Percentiles rank a stretch among this genome's conserved stretches.
These are phyloP conservation scores for Scedosporium boydii DNA, from an alignment of 2,329 filamentous ascomycete genomes.

Conservation along the genomic window DNA sequence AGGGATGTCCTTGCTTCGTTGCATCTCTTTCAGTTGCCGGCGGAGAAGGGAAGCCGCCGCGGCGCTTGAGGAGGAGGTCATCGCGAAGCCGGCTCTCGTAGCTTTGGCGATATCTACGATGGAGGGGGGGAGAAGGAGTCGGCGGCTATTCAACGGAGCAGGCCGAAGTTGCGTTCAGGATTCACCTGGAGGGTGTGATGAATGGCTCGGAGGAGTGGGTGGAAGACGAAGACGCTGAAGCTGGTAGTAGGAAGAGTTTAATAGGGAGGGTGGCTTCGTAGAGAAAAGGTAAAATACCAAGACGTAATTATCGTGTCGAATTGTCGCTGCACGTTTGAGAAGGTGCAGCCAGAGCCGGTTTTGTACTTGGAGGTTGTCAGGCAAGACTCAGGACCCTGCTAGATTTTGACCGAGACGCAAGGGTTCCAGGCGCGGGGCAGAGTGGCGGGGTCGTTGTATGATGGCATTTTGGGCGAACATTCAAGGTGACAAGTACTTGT, in stretches of 20 bases:
- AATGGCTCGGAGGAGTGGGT: too few relatives aligned
- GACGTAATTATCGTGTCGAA: too few relatives aligned
- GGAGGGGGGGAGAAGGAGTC: not conserved
- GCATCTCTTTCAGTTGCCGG: slow-evolving; percentile 90
- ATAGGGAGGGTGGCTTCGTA: too few relatives aligned
- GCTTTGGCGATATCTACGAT: not conserved
- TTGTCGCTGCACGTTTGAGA: too few relatives aligned
- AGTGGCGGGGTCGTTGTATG: not conserved
- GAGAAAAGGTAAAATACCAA: too few relatives aligned
- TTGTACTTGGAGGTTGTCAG: not conserved
- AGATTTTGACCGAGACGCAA: not conserved
- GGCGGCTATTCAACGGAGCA: not conserved
- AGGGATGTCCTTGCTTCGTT: slow-evolving; percentile 79
- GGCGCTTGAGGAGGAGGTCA: slow-evolving; percentile 34
- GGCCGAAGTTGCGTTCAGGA: too few relatives aligned
- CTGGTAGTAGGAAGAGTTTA: too few relatives aligned
- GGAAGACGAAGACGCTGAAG: too few relatives aligned
- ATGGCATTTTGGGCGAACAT: not conserved
- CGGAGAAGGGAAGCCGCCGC: slow-evolving; percentile 65
- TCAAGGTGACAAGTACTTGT: too few relatives aligned
- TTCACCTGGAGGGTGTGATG: too few relatives aligned
- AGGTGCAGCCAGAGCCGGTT: not conserved
- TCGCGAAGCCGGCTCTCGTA: slow-evolving; percentile 11
- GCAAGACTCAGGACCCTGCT: not conserved
- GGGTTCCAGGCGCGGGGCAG: not conserved